Percentiles rank a stretch among this genome's conserved stretches.
Evolutionary conservation across 2,329 filamentous ascomycete species (phyloP).

Genomic region (Pseudovirgaria hyperparasitica): DNA sequence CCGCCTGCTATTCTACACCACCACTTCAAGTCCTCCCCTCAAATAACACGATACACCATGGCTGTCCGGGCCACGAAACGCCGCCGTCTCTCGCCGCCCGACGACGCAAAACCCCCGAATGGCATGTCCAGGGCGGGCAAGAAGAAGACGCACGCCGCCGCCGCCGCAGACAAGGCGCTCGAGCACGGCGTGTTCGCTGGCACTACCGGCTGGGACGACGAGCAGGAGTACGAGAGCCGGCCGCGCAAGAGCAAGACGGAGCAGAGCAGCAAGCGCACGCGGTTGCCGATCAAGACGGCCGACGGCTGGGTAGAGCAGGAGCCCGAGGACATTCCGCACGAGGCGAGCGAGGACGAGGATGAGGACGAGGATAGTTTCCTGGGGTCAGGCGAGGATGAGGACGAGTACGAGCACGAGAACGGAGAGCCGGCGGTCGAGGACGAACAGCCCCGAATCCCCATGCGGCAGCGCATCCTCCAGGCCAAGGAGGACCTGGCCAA

Average conservation of each 20-base stretch:
- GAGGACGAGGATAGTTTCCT: constrained; percentile 55
- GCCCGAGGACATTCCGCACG: constrained; percentile 20
- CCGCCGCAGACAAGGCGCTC: too few species aligned
- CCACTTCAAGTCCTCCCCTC: too few species aligned
- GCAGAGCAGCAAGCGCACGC: constrained; percentile 55
- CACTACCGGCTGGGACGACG: constrained; percentile 76
- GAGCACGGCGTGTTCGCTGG: too few species aligned
- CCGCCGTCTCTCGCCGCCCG: constrained; percentile 23
- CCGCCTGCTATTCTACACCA: too few species aligned
- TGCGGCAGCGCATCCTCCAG: constrained; percentile 66
- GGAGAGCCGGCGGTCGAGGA: constrained; percentile 28
- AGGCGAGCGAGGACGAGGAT: constrained; percentile 36
- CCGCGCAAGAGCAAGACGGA: constrained; percentile 67
- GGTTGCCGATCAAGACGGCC: constrained; percentile 75
- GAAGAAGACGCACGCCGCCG: too few species aligned
- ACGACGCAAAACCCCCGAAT: constrained; percentile 7
- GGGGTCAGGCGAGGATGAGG: constrained; percentile 38
- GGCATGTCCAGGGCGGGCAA: too few species aligned
- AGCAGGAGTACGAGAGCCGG: constrained; percentile 78
- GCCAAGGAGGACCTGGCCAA: constrained; percentile 89
- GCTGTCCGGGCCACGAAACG: too few species aligned
- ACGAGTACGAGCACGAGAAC: constrained; percentile 35
- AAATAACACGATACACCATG: too few species aligned
- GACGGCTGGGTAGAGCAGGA: constrained; percentile 59
- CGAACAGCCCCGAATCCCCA: constrained; percentile 52